Percentiles rank a stretch among this genome's conserved stretches.
phyloP scores from a whole-genome alignment of 179 eudicot species.

The Heliamphora pulchella region DNA sequence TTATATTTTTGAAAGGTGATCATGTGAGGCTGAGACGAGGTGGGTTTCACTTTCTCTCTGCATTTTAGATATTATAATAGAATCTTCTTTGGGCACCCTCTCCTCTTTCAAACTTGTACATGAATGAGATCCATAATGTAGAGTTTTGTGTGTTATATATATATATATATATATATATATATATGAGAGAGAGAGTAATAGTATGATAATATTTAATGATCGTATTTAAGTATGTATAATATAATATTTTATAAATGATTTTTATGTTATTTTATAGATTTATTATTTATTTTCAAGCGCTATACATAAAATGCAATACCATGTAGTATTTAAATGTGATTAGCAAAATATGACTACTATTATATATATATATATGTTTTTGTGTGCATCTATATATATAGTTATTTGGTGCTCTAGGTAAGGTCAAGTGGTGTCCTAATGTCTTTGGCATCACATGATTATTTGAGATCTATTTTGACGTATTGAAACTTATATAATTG shows the following conservation, averaged over 20 bases:
- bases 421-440: too few relatives aligned
- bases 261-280: not conserved
- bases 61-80: constrained; percentile 40
- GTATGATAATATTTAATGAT: too few relatives aligned
- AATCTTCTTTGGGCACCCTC: constrained; percentile 42
- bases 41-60: constrained; percentile 26
- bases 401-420: too few relatives aligned
- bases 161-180: not conserved
- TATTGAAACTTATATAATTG: too few relatives aligned
- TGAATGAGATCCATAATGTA: not conserved
- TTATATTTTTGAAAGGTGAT: constrained; percentile 20
- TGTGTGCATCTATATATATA: too few relatives aligned
- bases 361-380: not conserved
- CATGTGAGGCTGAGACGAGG: constrained; percentile 46
- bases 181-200: too few relatives aligned
- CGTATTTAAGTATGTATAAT: too few relatives aligned
- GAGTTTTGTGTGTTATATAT: not conserved
- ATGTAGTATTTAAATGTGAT: too few relatives aligned
- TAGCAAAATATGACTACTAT: not conserved
- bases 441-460: too few relatives aligned
- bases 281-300: too few relatives aligned
- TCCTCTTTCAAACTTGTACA: not conserved
- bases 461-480: too few relatives aligned
- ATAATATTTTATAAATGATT: not conserved
- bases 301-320: too few relatives aligned